phyloP scores from a whole-genome alignment of 164 flowering plant species.

The Aristolochia californica region DNA sequence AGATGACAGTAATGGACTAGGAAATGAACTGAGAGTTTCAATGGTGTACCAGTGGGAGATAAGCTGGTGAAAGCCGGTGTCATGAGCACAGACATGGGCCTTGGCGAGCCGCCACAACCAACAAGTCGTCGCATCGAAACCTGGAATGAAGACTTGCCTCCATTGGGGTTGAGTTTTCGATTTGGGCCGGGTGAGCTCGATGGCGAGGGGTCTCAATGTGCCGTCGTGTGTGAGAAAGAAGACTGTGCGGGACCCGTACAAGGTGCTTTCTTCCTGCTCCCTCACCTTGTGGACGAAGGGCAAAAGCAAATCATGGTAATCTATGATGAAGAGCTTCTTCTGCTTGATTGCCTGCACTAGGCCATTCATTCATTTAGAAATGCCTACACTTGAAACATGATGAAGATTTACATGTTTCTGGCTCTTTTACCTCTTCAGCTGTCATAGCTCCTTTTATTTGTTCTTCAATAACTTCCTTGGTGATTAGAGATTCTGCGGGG shows the following conservation, averaged over 20 bases:
- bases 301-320: constrained; percentile 24
- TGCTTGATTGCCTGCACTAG: constrained; percentile 19
- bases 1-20: neutral
- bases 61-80: constrained; percentile 29
- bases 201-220: constrained; percentile 23
- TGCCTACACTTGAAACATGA: too few species aligned
- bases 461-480: constrained; percentile 18
- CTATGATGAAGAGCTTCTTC: constrained; percentile 21
- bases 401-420: too few species aligned
- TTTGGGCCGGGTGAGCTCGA: constrained; percentile 27
- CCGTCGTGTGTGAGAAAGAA: constrained; percentile 15
- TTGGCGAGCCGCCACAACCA: constrained; percentile 40
- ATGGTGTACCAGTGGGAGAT: constrained; percentile 24
- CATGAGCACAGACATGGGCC: constrained; percentile 32
- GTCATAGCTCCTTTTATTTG: constrained; percentile 25
- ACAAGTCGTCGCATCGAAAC: constrained; percentile 14
- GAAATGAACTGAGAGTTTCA: neutral
- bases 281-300: constrained; percentile 27
- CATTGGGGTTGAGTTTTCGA: constrained; percentile 6
- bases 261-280: constrained; percentile 13
- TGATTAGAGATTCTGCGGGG: constrained; percentile 25
- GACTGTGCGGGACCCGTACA: constrained; percentile 26
- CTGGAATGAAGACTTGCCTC: constrained; percentile 17
- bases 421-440: constrained; percentile 18
- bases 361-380: too few species aligned